phyloP scores from a whole-genome alignment of 148 eudicot genomes.

The Mesembryanthemum crystallinum region DNA sequence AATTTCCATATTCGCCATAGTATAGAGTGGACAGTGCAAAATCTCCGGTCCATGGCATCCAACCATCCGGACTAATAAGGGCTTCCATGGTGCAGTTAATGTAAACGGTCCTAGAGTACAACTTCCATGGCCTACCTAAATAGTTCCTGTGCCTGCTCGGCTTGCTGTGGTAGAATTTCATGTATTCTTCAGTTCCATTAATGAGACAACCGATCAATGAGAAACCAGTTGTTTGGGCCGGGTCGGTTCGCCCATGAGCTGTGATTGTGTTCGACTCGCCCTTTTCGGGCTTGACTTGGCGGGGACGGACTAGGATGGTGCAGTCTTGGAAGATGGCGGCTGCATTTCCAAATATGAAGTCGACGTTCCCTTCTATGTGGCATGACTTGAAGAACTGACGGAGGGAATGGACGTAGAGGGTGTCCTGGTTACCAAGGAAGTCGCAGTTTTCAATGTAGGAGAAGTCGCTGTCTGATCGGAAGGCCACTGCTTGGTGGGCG shows the following conservation, averaged over 20 bases:
- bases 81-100: conserved; percentile 38
- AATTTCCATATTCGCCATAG: conserved; percentile 43
- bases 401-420: conserved; percentile 33
- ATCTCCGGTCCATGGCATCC: conserved; percentile 49
- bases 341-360: conserved; percentile 40
- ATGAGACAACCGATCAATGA: conserved; percentile 27
- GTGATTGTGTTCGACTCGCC: conserved; percentile 32
- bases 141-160: conserved; percentile 34
- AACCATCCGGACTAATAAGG: conserved; percentile 39
- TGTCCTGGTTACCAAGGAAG: conserved; percentile 38
- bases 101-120: conserved; percentile 46
- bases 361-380: conserved; percentile 34
- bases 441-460: conserved; percentile 35
- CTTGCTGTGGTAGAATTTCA: conserved; percentile 22
- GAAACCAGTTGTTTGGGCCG: conserved; percentile 34
- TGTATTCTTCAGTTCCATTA: conserved; percentile 36
- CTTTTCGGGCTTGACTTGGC: conserved; percentile 26
- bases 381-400: conserved; percentile 37
- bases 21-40: conserved; percentile 48
- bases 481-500: conserved; percentile 41
- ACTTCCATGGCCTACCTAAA: conserved; percentile 51
- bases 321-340: conserved; percentile 42
- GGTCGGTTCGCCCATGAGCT: conserved; percentile 34
- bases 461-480: conserved; percentile 35
- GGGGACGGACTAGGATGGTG: conserved; percentile 31